Base-by-base conservation (phyloP, 2,329 filamentous ascomycete species). In the Cladosporium colombiae region DNA sequence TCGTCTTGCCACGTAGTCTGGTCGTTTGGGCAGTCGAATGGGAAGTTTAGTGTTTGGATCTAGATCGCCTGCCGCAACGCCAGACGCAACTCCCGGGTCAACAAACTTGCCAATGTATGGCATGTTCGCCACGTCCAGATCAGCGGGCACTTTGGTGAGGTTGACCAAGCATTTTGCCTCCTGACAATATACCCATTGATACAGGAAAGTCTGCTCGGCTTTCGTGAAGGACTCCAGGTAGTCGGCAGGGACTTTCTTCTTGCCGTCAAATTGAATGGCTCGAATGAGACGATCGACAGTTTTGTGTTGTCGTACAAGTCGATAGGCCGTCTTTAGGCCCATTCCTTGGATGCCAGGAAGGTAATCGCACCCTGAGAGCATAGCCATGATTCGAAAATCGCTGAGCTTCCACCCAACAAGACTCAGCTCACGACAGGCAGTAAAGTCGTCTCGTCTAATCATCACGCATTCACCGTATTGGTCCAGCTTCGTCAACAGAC, bases 351-450 rank as follows among this genome's bases (percentile, higher is more conserved):
- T 91, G 66, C 90, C 91, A 2, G 89, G 83, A n/a, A 98, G 85
- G 77, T 99, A 99, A 76, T 99, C 95, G 76, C 95, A 99, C 8
- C 95, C 95, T 75, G 93, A 97, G 67, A 99, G 81, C 70, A 99
- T 99, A 49, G 93, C 92, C 95, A 99, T 99, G 62, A 88, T 89
- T 66, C 95, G 87, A 73, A 99, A 99, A 71, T 97, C 92, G 11
- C 85, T 83, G 76, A 98, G 94, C 1, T 91, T 91, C 94, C 94
- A 99, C 8, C 93, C 94, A 4, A 92, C 90, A 49, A 99, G 81
- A 63, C 90, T 96, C 58, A 98, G 85, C 70, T 97, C 95, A 59
- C 91, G 89, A 70, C 92, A 96, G 33, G 91, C 88, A 62, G 91
- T 91, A 74, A 99, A 98, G 75, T 97, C 91, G 16, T 87, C 87